Evolutionary conservation across 1,139 yeast genomes (phyloP).

Genomic region (Kodamaea ohmeri): DNA sequence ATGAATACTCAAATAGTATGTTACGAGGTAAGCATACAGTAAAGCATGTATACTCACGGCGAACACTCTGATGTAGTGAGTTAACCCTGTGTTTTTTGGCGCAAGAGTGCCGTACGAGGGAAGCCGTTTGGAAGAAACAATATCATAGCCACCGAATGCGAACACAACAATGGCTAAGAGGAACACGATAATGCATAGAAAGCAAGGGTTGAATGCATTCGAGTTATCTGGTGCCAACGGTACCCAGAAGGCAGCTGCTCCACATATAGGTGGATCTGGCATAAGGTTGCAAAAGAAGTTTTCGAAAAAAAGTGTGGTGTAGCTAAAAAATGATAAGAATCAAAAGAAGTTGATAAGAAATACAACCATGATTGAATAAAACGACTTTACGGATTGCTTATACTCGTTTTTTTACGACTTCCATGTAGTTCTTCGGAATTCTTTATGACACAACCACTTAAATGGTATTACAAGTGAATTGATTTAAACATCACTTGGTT

Average conservation of each 20-base stretch:
- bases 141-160: not conserved
- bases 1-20: constrained; percentile 21
- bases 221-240: constrained; percentile 26
- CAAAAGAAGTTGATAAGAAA: too few relatives aligned
- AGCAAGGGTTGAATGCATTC: constrained; percentile 60
- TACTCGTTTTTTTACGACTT: too few relatives aligned
- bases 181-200: constrained; percentile 22
- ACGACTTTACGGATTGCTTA: too few relatives aligned
- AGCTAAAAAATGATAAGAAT: not conserved
- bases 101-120: constrained; percentile 24
- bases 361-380: too few relatives aligned
- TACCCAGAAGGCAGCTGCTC: constrained; percentile 8
- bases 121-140: constrained; percentile 1
- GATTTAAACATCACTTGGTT: too few relatives aligned
- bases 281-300: constrained; percentile 1
- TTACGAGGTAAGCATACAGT: constrained; percentile 19
- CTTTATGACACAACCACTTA: too few relatives aligned
- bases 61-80: constrained; percentile 28
- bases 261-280: constrained; percentile 8
- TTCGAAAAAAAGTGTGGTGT: not conserved
- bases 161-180: constrained; percentile 8
- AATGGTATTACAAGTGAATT: too few relatives aligned
- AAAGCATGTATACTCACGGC: constrained; percentile 28
- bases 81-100: constrained; percentile 31
- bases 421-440: too few relatives aligned